phyloP scores from a whole-genome alignment of 495 filamentous ascomycete species.

The Amphirosellinia nigrospora region DNA sequence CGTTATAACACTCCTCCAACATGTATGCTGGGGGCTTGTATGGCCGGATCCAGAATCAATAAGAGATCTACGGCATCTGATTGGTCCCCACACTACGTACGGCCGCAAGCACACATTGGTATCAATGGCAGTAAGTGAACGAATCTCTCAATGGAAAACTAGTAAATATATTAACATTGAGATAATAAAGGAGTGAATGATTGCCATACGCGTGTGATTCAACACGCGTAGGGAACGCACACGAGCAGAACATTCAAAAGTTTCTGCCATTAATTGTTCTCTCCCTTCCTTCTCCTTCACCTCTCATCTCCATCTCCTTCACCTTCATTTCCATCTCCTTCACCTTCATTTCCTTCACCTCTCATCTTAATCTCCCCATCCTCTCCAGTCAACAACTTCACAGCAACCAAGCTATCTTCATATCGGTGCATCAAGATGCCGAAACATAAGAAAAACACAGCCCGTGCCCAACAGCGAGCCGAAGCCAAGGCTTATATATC shows the following conservation, averaged over 20 bases:
- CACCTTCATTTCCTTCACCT: too few relatives aligned
- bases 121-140: not conserved
- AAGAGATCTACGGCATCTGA: not conserved
- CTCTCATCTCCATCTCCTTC: not conserved
- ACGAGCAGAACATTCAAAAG: not conserved
- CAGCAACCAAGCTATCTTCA: not conserved
- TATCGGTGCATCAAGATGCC: not conserved
- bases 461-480: constrained; percentile 2
- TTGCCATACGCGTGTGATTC: not conserved
- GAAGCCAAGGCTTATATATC: not conserved
- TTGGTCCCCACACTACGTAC: not conserved
- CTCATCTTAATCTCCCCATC: not conserved
- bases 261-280: not conserved
- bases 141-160: not conserved
- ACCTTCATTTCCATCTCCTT: too few relatives aligned
- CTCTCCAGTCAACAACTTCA: not conserved
- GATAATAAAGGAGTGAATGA: not conserved
- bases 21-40: too few relatives aligned
- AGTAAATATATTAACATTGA: not conserved
- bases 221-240: not conserved
- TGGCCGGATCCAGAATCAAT: constrained; percentile 19
- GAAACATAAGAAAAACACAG: not conserved
- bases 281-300: not conserved
- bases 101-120: not conserved
- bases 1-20: too few relatives aligned